Evolutionary conservation across 2,329 filamentous ascomycete species (phyloP), one percentile per base, ranked within the genome.

Genomic region (Sclerotinia minor): DNA sequence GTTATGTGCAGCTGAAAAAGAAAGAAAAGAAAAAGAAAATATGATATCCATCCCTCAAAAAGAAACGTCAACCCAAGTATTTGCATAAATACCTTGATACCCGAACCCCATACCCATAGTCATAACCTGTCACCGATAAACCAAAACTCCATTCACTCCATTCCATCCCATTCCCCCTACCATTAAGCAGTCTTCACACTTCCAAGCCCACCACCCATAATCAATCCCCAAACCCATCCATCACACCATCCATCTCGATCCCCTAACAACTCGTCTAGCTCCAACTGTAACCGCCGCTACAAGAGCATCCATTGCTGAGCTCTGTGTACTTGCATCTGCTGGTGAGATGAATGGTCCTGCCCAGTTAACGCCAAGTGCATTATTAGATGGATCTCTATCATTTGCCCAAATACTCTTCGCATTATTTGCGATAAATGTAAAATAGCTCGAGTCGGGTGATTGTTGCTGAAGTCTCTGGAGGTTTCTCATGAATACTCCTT

Each of bases 401-500:
- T 85, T 84, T 8, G 75, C 74, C 89, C 89, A 92, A 67, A 92
- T 87, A 65, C 83, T 86, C 60, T 87, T 80, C 13, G 89, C 89
- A 69, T 91, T 92, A n/a, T 78, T 79, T 26, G 81, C 76, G 61
- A 92, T 85, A 60, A 88, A 87, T 1, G 79, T 75, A 9, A 78
- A 78, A 73, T 87, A 88, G 5, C 76, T 75, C 3, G 80, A 75
- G 38, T 84, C 78, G 0, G 85, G 84, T 1, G 82, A 82, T 2
- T 78, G 83, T 1, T 60, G 67, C 19, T 76, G 74, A 29, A 92
- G 78, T 59, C 83, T 81, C 55, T 82, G 81, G 21, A 92, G 78
- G 74, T 91, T 91, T 32, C 88, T 83, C 60, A 87, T 82, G 72
- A 92, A 91, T 41, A 92, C 81, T 3, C 90, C 90, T 78, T 92